A percentile compares a stretch with the other conserved stretches of the same genome.
phyloP scores from a whole-genome alignment of 768 basidiomycete genomes.

The Suillus fuscotomentosus region DNA sequence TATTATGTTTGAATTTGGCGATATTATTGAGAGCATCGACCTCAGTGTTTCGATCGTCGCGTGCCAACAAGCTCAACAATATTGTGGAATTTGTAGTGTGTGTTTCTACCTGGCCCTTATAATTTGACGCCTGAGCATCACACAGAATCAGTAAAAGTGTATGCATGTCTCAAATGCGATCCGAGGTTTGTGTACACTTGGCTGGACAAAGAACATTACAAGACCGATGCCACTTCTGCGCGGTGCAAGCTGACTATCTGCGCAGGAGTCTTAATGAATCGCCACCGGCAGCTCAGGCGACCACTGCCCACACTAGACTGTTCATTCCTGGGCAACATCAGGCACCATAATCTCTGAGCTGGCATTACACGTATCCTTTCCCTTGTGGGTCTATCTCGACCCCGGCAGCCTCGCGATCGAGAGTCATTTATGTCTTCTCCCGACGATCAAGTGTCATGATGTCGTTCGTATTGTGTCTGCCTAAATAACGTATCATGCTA shows the following conservation, averaged over 20 bases:
- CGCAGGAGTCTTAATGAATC: background rate
- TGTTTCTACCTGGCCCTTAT: conserved; percentile 25
- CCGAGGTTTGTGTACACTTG: background rate
- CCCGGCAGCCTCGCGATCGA: background rate
- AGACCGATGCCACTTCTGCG: background rate
- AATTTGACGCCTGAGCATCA: background rate
- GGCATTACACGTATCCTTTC: background rate
- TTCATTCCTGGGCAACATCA: background rate
- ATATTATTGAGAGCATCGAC: conserved; percentile 83
- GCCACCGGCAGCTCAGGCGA: background rate
- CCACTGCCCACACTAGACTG: background rate
- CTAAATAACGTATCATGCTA: background rate
- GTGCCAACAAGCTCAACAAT: conserved; percentile 92
- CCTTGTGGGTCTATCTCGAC: background rate
- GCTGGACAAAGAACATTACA: background rate
- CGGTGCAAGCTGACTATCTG: background rate
- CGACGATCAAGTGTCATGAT: background rate
- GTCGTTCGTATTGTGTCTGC: background rate
- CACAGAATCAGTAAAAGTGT: background rate
- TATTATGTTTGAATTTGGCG: conserved; percentile 93
- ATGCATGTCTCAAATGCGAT: background rate
- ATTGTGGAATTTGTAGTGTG: conserved; percentile 56
- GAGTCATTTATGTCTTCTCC: background rate
- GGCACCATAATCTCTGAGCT: background rate
- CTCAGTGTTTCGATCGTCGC: conserved; percentile 79